Evolutionary conservation across 2,329 filamentous ascomycete species (phyloP), one percentile per base, ranked within the genome.

Genomic region (Arthrobotrys megalospora): DNA sequence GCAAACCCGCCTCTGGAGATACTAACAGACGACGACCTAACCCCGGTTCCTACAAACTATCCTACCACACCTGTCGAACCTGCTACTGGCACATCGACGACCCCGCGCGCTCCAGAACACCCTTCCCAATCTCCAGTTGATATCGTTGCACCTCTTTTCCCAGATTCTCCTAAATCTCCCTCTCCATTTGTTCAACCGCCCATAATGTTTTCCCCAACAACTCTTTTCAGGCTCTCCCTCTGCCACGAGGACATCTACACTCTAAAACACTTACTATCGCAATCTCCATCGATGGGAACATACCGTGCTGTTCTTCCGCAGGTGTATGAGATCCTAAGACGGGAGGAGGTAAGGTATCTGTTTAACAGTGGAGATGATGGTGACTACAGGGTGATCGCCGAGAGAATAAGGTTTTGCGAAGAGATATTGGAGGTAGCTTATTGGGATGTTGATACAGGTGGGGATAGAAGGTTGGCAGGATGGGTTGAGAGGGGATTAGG

Each of bases 361-460:
- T 78, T 78, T 16, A 43, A 32, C 16, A 58, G 38, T n/a, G 63
- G 38, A 8, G 36, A 50, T 19, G 73, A 71, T 47, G 36, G 38
- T 7, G 55, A 60, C 28, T 60, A 60, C 19, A 48, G 47, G 36
- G 52, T 32, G 19, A 50, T 67, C 11, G 47, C 34, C 1, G 67
- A 78, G 28, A 10, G 63, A 41, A 52, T 78, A 4, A 60, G 45
- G 8, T 72, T 72, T 24, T 78, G 75, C 36, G 62, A 78, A 21
- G 67, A 67, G 21, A 55, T 78, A n/a, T 47, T 78, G 14, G 75
- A 78, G 10, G 32, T 78, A 4, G 75, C 75, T 2, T 78, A 78
- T 50, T 78, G 75, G 75, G 67, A 78, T 64, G 75, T 53, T 11
- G 75, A 78, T 50, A 50, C 67, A 19, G 75, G 75, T 7, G 73